Base-by-base conservation (phyloP, 495 filamentous ascomycete genomes). In the Rusavskia elegans region DNA sequence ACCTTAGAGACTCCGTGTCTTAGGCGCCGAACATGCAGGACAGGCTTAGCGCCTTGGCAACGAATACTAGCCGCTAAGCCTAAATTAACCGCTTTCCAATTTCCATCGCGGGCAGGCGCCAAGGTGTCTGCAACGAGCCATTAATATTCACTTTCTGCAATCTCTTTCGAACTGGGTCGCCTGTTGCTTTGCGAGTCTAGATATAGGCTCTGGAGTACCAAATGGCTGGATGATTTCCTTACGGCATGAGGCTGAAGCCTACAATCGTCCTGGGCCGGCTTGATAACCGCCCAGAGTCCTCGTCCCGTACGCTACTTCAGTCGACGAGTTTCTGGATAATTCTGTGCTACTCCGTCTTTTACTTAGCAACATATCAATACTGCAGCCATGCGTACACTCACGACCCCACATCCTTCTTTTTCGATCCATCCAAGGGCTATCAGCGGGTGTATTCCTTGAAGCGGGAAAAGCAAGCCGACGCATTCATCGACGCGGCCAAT, bases 321-420 rank as follows among this genome's bases (percentile, higher is more conserved):
- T 50, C 49, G 13, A 48, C 49, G 23, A 27, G 19, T n/a, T 48
- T 51, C 21, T 39, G 54, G 27, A 52, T 52, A 21, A n/a, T 52
- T 20, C 29, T 55, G 5, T 48, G 23, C 37, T 38, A 45, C 19
- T 50, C 20, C 9, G 30, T 52, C 21, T 29, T 46, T 27, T 54
- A 41, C 25, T 25, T 16, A 9, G 40, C 39, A 14, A 17, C 29
- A 6, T 57, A 45, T 35, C 20, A 37, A 25, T 51, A 53, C 29
- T 50, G 19, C 20, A 11, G 44, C 5, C 27, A 29, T 11, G 44
- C 44, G 11, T 57, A 40, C 21, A 37, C 27, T 58, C 66, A 66
- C n/a, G 70, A 71, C 51, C 68, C 68, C 7, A 66, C 66, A 48
- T 70, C 68, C 9, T 59, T 64, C 27, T 71, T 71, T 55, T 71